Percentiles rank a stretch among this genome's conserved stretches.
These are phyloP conservation scores for Pulveroboletus ravenelii DNA, from an alignment of 768 basidiomycete genomes.

Conservation along the genomic window DNA sequence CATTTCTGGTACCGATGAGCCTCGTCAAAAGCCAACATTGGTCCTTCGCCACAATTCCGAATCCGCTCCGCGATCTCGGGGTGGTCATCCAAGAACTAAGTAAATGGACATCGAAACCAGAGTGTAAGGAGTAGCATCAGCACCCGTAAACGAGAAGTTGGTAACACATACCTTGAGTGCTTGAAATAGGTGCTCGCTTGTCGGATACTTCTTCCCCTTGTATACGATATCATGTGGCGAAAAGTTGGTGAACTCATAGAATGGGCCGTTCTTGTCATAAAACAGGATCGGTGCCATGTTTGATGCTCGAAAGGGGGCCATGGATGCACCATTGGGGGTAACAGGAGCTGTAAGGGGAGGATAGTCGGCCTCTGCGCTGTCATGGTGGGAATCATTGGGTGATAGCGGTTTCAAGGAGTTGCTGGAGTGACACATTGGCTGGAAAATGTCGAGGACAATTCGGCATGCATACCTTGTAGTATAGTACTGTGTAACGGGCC, in stretches of 20 bases:
- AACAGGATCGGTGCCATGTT: constrained; percentile 46
- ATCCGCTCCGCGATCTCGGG: constrained; percentile 68
- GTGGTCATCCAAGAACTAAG: constrained; percentile 54
- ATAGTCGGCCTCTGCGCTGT: constrained; percentile 19
- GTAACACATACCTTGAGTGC: constrained; percentile 53
- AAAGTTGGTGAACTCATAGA: constrained; percentile 74
- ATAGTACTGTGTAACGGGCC: constrained; percentile 24
- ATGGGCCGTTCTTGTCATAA: constrained; percentile 58
- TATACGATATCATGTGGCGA: constrained; percentile 61
- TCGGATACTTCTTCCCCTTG: constrained; percentile 62
- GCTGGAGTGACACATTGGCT: constrained; percentile 4
- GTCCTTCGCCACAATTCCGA: constrained; percentile 55
- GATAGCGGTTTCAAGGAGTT: constrained; percentile 15
- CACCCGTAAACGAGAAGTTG: background rate
- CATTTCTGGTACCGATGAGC: constrained; percentile 60
- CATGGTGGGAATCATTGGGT: constrained; percentile 1
- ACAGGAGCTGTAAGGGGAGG: constrained; percentile 32
- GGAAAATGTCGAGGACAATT: background rate
- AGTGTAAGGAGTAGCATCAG: background rate
- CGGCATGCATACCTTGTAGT: constrained; percentile 14
- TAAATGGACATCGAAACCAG: background rate
- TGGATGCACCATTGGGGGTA: constrained; percentile 24
- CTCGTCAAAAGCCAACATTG: constrained; percentile 62
- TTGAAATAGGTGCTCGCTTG: constrained; percentile 75
- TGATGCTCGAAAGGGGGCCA: constrained; percentile 24